Evolutionary conservation across 257 asterid genomes (phyloP).

Genomic region (Jacaranda mimosifolia): DNA sequence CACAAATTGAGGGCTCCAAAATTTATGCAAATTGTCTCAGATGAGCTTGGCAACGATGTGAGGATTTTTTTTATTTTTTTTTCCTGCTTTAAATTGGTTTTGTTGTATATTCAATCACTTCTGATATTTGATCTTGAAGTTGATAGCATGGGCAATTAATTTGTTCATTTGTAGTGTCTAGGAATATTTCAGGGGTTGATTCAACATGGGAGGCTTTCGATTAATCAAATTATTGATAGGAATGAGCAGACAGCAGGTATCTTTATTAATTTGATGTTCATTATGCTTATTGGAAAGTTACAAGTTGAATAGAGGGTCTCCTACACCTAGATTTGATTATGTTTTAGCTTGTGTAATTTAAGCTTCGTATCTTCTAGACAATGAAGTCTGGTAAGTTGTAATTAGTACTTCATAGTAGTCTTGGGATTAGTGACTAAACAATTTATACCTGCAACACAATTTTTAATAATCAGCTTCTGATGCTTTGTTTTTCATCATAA

Average conservation of each 20-base stretch:
- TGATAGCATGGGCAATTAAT: constrained; percentile 4
- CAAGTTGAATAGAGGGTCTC: too few relatives aligned
- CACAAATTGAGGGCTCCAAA: constrained; percentile 82
- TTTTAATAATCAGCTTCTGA: constrained; percentile 8
- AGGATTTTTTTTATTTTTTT: constrained; percentile 17
- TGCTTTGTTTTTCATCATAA: constrained; percentile 11
- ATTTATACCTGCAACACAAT: neutral
- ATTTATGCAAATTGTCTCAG: constrained; percentile 69
- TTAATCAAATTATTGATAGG: constrained; percentile 71
- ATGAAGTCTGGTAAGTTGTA: constrained; percentile 6
- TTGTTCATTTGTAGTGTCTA: constrained; percentile 60
- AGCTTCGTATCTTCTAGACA: constrained; percentile 12
- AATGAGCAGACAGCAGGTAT: constrained; percentile 54
- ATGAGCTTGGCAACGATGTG: constrained; percentile 80
- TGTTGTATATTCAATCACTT: constrained; percentile 14
- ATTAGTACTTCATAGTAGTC: neutral
- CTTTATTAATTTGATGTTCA: neutral
- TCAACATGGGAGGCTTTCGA: constrained; percentile 93
- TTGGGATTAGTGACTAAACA: neutral
- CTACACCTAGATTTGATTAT: neutral
- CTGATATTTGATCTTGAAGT: constrained; percentile 25
- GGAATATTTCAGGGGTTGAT: constrained; percentile 72
- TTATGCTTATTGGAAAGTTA: neutral
- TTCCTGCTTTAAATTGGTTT: neutral
- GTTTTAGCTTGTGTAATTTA: neutral